Percentiles rank a stretch among this genome's conserved stretches.
Evolutionary conservation across 2,329 filamentous ascomycete genomes (phyloP).

Genomic region (Leptodontidium sp.): DNA sequence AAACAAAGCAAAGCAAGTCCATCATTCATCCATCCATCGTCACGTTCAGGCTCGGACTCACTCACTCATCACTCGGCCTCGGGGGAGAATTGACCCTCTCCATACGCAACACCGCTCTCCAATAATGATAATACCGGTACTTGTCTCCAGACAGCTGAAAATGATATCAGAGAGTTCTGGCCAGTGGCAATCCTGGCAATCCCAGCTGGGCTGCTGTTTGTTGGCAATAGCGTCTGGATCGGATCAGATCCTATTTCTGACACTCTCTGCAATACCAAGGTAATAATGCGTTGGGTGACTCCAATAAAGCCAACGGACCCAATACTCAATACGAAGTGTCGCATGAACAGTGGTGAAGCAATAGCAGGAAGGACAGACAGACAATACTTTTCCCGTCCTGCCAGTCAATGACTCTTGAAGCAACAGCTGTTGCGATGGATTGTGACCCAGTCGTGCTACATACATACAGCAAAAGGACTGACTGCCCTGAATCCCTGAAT

Average conservation of each 20-base stretch:
- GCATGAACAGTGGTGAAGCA: constrained; percentile 17
- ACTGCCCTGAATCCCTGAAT: neutral
- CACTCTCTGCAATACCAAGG: too few relatives aligned
- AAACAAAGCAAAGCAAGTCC: neutral
- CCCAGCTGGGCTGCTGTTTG: neutral
- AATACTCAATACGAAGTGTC: constrained; percentile 11
- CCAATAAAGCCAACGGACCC: constrained; percentile 6
- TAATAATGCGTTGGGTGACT: constrained; percentile 1
- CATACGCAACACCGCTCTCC: neutral
- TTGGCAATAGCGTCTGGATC: constrained; percentile 11
- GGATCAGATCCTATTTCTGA: neutral
- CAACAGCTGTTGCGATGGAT: neutral
- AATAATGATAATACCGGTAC: too few relatives aligned
- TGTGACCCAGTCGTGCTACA: constrained; percentile 16
- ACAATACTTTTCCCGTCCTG: constrained; percentile 2
- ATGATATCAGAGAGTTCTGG: constrained; percentile 6
- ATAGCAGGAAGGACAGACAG: neutral
- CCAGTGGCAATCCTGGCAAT: constrained; percentile 10
- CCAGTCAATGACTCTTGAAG: constrained; percentile 18
- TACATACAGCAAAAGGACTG: constrained; percentile 5
- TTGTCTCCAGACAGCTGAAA: neutral
- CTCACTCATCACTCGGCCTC: neutral
- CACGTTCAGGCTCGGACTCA: neutral
- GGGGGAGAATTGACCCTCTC: neutral
- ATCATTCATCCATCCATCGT: too few relatives aligned